A percentile compares a stretch with the other conserved stretches of the same genome.
phyloP scores from a whole-genome alignment of 129 eudicot species.

The Calendula officinalis region DNA sequence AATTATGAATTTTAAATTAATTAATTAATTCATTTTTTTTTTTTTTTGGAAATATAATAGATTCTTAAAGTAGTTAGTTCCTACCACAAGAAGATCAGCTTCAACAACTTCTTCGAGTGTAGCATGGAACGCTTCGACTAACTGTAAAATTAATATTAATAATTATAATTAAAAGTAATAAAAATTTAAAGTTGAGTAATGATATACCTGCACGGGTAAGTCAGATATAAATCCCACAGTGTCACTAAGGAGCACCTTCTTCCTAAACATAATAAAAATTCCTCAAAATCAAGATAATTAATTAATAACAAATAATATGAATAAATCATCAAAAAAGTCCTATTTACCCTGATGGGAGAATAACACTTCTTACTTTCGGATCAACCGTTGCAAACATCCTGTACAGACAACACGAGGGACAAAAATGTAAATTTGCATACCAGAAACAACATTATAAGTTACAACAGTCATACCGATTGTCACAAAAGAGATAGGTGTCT shows the following conservation, averaged over 20 bases:
- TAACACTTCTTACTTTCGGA: conserved; percentile 75
- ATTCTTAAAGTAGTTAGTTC: conserved; percentile 20
- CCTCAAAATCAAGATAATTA: conserved; percentile 3
- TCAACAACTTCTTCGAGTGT: conserved; percentile 98
- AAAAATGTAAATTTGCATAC: neutral
- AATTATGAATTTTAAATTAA: neutral
- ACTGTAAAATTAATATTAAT: conserved; percentile 37
- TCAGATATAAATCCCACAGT: conserved; percentile 98
- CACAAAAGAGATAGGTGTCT: conserved; percentile 69
- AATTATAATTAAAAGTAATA: neutral
- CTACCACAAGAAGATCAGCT: conserved; percentile 98
- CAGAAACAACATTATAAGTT: neutral
- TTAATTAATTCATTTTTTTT: neutral
- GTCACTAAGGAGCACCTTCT: conserved; percentile 89
- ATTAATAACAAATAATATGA: neutral
- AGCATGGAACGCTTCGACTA: conserved; percentile 96
- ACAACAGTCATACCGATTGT: conserved; percentile 62
- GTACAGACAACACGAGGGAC: conserved; percentile 23
- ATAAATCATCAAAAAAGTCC: neutral
- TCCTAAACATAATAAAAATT: conserved; percentile 44
- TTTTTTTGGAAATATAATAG: neutral
- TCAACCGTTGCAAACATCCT: conserved; percentile 99
- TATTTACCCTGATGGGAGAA: conserved; percentile 94
- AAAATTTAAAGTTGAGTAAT: conserved; percentile 2
- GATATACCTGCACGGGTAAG: conserved; percentile 86